phyloP scores from a whole-genome alignment of 768 basidiomycete species.

The Lentinula raphanica region DNA sequence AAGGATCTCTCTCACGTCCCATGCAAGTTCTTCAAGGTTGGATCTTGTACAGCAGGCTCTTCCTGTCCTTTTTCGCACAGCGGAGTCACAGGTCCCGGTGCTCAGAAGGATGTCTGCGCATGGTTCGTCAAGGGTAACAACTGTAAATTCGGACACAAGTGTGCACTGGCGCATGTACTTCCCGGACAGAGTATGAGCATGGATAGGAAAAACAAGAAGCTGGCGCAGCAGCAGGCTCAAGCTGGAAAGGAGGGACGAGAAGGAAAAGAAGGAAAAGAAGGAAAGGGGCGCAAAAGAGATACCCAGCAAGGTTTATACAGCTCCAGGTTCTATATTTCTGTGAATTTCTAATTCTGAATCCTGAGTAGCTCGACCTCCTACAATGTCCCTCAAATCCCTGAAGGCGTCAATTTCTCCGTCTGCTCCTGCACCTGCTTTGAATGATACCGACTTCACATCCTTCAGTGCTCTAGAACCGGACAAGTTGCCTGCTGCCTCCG shows the following conservation, averaged over 20 bases:
- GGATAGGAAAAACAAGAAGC: constrained; percentile 97
- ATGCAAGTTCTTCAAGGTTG: constrained; percentile 95
- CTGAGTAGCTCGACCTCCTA: constrained; percentile 44
- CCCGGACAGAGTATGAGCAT: constrained; percentile 93
- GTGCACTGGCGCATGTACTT: constrained; percentile 89
- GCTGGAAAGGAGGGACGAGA: constrained; percentile 31
- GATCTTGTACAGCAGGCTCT: constrained; percentile 88
- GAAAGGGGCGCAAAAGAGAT: constrained; percentile 31
- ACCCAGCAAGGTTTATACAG: constrained; percentile 29
- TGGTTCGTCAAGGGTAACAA: constrained; percentile 96
- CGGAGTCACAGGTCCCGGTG: constrained; percentile 60
- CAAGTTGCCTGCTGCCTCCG: constrained; percentile 41
- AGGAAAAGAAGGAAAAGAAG: constrained; percentile 16
- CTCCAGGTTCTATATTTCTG: constrained; percentile 29
- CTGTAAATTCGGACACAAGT: constrained; percentile 67
- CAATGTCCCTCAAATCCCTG: constrained; percentile 63
- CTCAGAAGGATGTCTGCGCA: constrained; percentile 75
- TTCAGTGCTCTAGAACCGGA: constrained; percentile 58
- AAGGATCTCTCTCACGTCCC: constrained; percentile 95
- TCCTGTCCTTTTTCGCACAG: constrained; percentile 94
- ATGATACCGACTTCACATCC: constrained; percentile 69
- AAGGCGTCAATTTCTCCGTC: constrained; percentile 72
- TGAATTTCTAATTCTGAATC: constrained; percentile 14
- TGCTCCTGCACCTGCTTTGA: constrained; percentile 72
- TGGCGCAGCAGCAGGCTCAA: constrained; percentile 65